phyloP scores from a whole-genome alignment of 345 rosid genomes.

The Populus davidiana region DNA sequence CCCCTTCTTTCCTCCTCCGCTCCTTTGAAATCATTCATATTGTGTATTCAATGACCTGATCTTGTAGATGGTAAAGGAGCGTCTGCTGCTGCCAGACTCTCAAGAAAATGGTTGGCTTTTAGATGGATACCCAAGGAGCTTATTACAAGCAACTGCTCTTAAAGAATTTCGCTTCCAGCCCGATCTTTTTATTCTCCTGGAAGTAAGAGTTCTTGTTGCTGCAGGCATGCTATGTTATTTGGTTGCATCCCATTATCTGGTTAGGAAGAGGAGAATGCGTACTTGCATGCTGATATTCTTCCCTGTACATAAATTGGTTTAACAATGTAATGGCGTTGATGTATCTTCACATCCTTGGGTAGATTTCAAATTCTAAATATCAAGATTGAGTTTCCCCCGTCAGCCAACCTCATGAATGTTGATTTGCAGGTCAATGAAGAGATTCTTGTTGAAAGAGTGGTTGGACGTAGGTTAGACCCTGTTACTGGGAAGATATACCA shows the following conservation, averaged over 20 bases:
- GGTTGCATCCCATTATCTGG: not conserved
- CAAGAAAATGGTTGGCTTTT: conserved; percentile 86
- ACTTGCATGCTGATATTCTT: not conserved
- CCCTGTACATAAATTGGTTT: not conserved
- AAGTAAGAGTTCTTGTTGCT: conserved; percentile 43
- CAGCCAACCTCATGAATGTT: conserved; percentile 4
- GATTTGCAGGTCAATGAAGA: conserved; percentile 80
- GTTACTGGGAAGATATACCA: conserved; percentile 92
- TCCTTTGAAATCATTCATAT: not conserved
- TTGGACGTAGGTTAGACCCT: conserved; percentile 89
- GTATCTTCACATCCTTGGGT: not conserved
- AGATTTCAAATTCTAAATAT: conserved; percentile 1
- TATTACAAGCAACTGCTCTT: conserved; percentile 84
- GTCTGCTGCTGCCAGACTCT: conserved; percentile 67
- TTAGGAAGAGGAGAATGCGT: not conserved
- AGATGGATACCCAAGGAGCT: conserved; percentile 96
- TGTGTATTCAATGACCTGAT: conserved; percentile 16
- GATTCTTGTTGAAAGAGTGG: conserved; percentile 85
- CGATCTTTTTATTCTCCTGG: conserved; percentile 79
- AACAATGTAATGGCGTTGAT: not conserved
- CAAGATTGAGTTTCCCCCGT: not conserved
- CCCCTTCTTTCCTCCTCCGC: not conserved
- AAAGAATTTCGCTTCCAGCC: conserved; percentile 59
- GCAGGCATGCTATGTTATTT: not conserved
- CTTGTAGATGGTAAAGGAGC: conserved; percentile 81